These are phyloP conservation scores for Penicillium arizonense DNA, from an alignment of 495 filamentous ascomycete genomes.

Conservation along the genomic window DNA sequence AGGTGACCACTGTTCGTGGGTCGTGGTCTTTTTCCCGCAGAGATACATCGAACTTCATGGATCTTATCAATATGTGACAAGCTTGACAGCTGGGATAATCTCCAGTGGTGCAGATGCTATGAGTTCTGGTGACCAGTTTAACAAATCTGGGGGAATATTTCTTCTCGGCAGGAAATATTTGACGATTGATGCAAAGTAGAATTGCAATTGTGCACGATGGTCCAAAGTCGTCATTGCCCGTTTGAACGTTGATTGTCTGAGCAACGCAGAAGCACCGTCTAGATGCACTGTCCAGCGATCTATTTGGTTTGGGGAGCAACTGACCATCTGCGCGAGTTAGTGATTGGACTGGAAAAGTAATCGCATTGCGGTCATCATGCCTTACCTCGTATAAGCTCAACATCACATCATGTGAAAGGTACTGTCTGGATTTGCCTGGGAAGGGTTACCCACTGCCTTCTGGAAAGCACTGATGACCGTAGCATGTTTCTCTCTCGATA, in stretches of 20 bases:
- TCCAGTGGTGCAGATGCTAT: background rate
- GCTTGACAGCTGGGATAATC: slow-evolving; percentile 7
- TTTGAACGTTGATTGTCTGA: slow-evolving; percentile 10
- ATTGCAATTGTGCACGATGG: slow-evolving; percentile 19
- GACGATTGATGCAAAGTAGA: slow-evolving; percentile 16
- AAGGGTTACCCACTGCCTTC: slow-evolving; percentile 15
- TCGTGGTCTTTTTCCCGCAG: slow-evolving; percentile 2
- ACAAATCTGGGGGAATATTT: slow-evolving; percentile 6
- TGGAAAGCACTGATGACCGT: slow-evolving; percentile 14
- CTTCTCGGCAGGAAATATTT: slow-evolving; percentile 17
- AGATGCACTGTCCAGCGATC: slow-evolving; percentile 23
- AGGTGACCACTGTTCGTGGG: background rate
- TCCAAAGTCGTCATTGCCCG: background rate
- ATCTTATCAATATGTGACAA: slow-evolving; percentile 22
- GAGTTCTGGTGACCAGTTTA: slow-evolving; percentile 11
- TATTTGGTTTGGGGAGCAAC: slow-evolving; percentile 9
- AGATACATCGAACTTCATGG: slow-evolving; percentile 13
- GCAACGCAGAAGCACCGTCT: slow-evolving; percentile 20
- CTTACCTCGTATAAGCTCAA: slow-evolving; percentile 24
- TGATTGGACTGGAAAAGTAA: background rate
- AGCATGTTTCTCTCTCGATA: slow-evolving; percentile 23
- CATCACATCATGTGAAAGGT: slow-evolving; percentile 18
- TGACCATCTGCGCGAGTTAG: slow-evolving; percentile 20
- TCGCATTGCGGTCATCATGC: background rate
- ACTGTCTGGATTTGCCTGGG: slow-evolving; percentile 8